These are phyloP conservation scores for Pezicula radicicola DNA, from an alignment of 2,329 filamentous ascomycete species.

Conservation along the genomic window DNA sequence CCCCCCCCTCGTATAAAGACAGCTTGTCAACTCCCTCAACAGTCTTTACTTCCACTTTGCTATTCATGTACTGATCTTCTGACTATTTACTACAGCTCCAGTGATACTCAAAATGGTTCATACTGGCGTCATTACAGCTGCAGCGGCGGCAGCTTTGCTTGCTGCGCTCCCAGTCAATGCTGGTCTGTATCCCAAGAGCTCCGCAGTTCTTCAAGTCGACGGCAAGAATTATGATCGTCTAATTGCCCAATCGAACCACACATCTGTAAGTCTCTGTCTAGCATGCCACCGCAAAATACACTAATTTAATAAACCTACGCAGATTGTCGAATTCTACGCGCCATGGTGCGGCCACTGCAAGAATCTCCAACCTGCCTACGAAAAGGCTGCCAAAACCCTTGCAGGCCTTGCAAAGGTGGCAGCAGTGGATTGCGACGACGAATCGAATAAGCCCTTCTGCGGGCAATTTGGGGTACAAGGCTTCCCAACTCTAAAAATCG, in stretches of 20 bases:
- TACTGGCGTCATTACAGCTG: slow-evolving; percentile 45
- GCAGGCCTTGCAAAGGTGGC: slow-evolving; percentile 93
- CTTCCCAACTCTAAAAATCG: slow-evolving; percentile 94
- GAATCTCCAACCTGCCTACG: slow-evolving; percentile 92
- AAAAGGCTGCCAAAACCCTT: slow-evolving; percentile 87
- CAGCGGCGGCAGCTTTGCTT: slow-evolving; percentile 59
- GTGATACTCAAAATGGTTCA: slow-evolving; percentile 46
- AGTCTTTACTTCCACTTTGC: slow-evolving; percentile 3
- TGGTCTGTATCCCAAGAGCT: slow-evolving; percentile 80
- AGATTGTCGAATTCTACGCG: slow-evolving; percentile 85
- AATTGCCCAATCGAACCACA: slow-evolving; percentile 87
- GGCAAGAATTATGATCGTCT: slow-evolving; percentile 76
- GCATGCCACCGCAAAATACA: slow-evolving; percentile 1
- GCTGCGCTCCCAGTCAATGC: slow-evolving; percentile 64
- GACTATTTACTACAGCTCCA: slow-evolving; percentile 22
- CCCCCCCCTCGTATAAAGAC: slow-evolving; percentile 10
- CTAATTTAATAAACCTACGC: slow-evolving; percentile 13
- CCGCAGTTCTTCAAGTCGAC: slow-evolving; percentile 80
- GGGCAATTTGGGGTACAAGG: slow-evolving; percentile 83
- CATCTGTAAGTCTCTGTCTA: slow-evolving; percentile 61
- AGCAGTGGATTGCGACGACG: slow-evolving; percentile 92
- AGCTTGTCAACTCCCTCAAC: slow-evolving; percentile 13
- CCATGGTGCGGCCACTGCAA: slow-evolving; percentile 98
- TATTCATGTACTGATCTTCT: slow-evolving; percentile 15
- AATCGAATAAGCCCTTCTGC: slow-evolving; percentile 86